Percentiles rank a stretch among this genome's conserved stretches.
Conservation (phyloP, 345 rosid genomes). For the Capsella bursapastoris region DNA sequence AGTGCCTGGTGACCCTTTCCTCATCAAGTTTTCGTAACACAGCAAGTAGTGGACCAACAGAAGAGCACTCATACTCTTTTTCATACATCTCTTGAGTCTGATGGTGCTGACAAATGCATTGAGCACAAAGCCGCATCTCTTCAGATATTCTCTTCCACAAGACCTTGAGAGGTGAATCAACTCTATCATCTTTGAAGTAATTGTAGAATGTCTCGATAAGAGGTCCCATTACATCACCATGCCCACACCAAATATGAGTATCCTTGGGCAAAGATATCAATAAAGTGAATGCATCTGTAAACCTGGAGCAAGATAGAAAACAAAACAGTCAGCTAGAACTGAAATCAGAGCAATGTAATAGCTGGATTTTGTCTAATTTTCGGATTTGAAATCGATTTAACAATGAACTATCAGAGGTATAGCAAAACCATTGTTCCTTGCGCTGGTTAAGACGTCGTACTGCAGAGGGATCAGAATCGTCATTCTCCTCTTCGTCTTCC, state of each 20-base stretch:
- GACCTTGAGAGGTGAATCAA: constrained; percentile 76
- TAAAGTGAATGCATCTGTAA: constrained; percentile 73
- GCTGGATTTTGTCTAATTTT: neutral
- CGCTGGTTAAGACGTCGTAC: constrained; percentile 58
- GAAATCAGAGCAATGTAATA: neutral
- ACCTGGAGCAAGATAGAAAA: constrained; percentile 54
- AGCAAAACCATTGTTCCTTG: constrained; percentile 80
- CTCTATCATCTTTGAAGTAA: constrained; percentile 70
- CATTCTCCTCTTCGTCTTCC: constrained; percentile 69
- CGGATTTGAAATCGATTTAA: constrained; percentile 8
- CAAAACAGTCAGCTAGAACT: neutral
- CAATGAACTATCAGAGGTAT: constrained; percentile 13
- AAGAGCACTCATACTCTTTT: constrained; percentile 67
- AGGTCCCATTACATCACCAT: constrained; percentile 88
- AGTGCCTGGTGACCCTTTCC: constrained; percentile 75
- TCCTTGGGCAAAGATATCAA: constrained; percentile 71
- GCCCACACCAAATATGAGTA: constrained; percentile 83
- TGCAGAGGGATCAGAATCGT: constrained; percentile 52
- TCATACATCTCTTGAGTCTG: constrained; percentile 81
- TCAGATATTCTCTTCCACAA: constrained; percentile 79
- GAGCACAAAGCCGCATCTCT: constrained; percentile 77
- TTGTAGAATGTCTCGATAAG: constrained; percentile 88
- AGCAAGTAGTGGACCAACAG: constrained; percentile 82
- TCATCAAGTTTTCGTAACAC: constrained; percentile 77
- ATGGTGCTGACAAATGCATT: constrained; percentile 91